Evolutionary conservation across 345 rosid species (phyloP), one percentile per base, ranked within the genome.

Genomic region (Salix dunnii): DNA sequence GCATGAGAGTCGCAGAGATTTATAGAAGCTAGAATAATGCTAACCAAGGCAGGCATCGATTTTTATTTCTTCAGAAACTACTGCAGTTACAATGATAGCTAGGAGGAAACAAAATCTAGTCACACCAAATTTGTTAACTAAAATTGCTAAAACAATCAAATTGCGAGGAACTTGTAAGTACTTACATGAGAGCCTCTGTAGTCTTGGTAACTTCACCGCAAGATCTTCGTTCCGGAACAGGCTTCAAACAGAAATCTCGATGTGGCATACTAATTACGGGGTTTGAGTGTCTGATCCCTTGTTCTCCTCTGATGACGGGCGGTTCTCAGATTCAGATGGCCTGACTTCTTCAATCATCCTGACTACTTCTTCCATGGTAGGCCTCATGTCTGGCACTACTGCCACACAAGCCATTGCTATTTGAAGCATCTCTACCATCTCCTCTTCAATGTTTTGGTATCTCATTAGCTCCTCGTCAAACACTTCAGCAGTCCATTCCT

Each of bases 401-500:
- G 88, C 88, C 42, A 91, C 94, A 38, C 99, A 95, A 3, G 96
- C 87, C 97, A 95, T 87, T 67, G 97, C 97, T 80, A 91, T 82
- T 81, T 95, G 96, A 71, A 95, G 92, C 97, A 91, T 91, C 87
- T 90, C 92, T 75, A 95, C 97, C 92, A 95, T 84, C 85, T 93
- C 99, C 80, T 93, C 99, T 76, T 95, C 94, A 1, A 86, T 88
- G 62, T 88, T 88, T n/a, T 84, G 83, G 46, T 84, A 86, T 78
- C 80, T 91, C 79, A 90, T 84, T 21, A 94, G 90, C 81, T 94
- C 97, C 21, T 85, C 87, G 14, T 91, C 98, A 73, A 91, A 94
- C 76, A 94, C 98, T 86, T 94, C 98, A 0, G 97, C 89, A 8
- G 98, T 91, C 98, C 98, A 94, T 80, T 94, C 97, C 83, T 94